These are phyloP conservation scores for Fomitopsis schrenkii DNA, from an alignment of 1,284 basidiomycete species.

Conservation along the genomic window DNA sequence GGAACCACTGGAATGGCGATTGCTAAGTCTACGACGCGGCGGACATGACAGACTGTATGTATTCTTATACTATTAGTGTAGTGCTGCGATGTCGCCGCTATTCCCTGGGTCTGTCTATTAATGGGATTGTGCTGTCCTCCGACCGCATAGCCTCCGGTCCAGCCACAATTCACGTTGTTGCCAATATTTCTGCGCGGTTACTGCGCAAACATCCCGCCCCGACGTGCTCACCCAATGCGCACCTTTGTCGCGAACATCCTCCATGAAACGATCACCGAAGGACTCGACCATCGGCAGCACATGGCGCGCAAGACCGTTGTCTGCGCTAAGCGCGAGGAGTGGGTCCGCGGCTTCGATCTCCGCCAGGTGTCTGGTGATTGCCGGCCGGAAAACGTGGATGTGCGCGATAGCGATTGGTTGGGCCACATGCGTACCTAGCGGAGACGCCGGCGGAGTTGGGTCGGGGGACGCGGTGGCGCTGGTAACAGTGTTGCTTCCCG, in stretches of 20 bases:
- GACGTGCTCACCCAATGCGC: too few species aligned
- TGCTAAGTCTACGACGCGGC: background rate
- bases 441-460: background rate
- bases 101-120: background rate
- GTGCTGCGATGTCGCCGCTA: background rate
- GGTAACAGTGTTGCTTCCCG: background rate
- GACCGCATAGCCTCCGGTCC: background rate
- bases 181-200: too few species aligned
- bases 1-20: constrained; percentile 30
- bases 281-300: background rate
- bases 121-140: background rate
- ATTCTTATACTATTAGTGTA: constrained; percentile 2
- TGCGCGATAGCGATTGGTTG: background rate
- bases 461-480: constrained; percentile 5
- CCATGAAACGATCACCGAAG: too few species aligned
- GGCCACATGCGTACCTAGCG: background rate
- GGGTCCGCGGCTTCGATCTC: background rate
- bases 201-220: too few species aligned
- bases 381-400: background rate
- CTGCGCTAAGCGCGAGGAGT: background rate
- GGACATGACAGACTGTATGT: background rate
- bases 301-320: background rate
- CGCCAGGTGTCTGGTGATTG: background rate
- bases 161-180: background rate
- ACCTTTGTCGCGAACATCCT: too few species aligned